Evolutionary conservation across 345 rosid species (phyloP).

Genomic region (Carallia pectinifolia): DNA sequence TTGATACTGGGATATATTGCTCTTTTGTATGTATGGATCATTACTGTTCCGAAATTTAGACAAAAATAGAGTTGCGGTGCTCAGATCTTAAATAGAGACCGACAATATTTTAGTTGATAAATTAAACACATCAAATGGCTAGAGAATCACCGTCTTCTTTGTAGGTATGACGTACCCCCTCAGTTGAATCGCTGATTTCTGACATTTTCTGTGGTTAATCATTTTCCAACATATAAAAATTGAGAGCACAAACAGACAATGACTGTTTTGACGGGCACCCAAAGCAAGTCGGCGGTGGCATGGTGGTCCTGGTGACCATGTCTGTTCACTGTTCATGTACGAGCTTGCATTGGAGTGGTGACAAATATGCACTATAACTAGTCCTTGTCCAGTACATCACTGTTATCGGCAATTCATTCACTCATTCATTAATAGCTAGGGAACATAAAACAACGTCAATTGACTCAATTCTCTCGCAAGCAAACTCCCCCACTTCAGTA

Average conservation of each 20-base stretch:
- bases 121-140: too few species aligned
- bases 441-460: not conserved
- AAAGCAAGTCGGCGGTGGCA: conserved; percentile 1
- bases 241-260: not conserved
- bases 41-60: too few species aligned
- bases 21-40: too few species aligned
- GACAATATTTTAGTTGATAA: too few species aligned
- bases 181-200: too few species aligned
- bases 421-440: too few species aligned
- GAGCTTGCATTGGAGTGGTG: conserved; percentile 1
- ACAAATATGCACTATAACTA: conserved; percentile 18
- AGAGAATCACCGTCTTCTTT: too few species aligned
- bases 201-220: not conserved
- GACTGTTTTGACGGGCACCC: conserved; percentile 7
- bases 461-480: conserved; percentile 17
- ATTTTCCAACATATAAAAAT: not conserved
- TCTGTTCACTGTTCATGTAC: conserved; percentile 24
- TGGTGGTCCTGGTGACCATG: conserved; percentile 11
- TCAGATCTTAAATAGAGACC: too few species aligned
- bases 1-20: too few species aligned
- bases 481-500: conserved; percentile 12
- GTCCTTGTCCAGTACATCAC: not conserved
- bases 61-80: too few species aligned
- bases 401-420: not conserved
- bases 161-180: too few species aligned